phyloP scores from a whole-genome alignment of 2,329 filamentous ascomycete species.

The Arthrinium phaeospermum region DNA sequence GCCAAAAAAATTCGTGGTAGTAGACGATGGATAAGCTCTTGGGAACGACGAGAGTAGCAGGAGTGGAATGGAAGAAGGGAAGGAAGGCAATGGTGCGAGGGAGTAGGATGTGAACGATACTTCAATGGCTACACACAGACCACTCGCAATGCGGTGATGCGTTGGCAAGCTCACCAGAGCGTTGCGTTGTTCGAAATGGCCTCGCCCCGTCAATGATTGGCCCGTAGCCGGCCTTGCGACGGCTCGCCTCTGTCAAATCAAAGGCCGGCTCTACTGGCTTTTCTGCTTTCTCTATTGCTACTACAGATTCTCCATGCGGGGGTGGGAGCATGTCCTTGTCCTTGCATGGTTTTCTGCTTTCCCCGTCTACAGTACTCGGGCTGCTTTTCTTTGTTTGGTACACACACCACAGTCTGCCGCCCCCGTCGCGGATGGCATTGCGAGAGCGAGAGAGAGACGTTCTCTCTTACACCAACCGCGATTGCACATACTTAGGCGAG shows the following conservation, averaged over 20 bases:
- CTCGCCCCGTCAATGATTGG: conserved; percentile 18
- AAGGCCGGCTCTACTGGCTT: not conserved
- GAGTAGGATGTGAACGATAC: conserved; percentile 18
- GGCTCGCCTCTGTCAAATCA: conserved; percentile 20
- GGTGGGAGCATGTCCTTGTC: not conserved
- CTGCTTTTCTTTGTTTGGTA: not conserved
- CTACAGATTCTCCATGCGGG: conserved; percentile 14
- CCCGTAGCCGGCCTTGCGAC: conserved; percentile 11
- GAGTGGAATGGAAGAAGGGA: conserved; percentile 10
- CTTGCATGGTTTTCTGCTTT: conserved; percentile 9
- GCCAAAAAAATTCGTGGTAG: not conserved
- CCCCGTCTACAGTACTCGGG: not conserved
- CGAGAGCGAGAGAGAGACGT: not conserved
- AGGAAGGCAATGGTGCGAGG: conserved; percentile 9
- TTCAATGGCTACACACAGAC: conserved; percentile 22
- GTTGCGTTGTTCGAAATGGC: conserved; percentile 20
- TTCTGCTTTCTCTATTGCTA: conserved; percentile 10
- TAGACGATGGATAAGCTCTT: not conserved
- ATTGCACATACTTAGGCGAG: not conserved
- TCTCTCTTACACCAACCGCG: conserved; percentile 6
- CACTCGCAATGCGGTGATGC: conserved; percentile 23
- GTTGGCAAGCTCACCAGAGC: conserved; percentile 20
- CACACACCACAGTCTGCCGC: not conserved
- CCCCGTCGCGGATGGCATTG: not conserved
- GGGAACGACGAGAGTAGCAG: not conserved